phyloP scores from a whole-genome alignment of 495 filamentous ascomycete genomes.

The Tuber borchii region DNA sequence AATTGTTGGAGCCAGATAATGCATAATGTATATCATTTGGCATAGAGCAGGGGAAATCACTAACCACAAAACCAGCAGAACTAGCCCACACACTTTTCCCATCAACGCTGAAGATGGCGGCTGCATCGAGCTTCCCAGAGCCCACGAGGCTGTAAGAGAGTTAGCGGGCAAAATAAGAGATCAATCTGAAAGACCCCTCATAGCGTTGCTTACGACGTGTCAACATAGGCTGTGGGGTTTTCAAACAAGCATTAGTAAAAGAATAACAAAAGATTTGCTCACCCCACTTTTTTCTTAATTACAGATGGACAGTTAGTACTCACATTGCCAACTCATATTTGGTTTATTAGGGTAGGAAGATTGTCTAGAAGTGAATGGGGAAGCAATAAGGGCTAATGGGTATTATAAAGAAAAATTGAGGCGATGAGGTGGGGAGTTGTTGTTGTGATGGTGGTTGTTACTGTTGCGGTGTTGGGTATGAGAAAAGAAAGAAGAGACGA shows the following conservation, averaged over 20 bases:
- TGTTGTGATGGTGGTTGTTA: neutral
- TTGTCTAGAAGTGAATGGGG: neutral
- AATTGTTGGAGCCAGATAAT: neutral
- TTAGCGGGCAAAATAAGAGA: slow-evolving; percentile 9
- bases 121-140: slow-evolving; percentile 76
- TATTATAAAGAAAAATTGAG: slow-evolving; percentile 4
- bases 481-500: slow-evolving; percentile 14
- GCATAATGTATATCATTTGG: neutral
- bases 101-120: slow-evolving; percentile 72
- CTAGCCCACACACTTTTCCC: slow-evolving; percentile 79
- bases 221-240: slow-evolving; percentile 35
- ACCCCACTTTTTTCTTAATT: neutral
- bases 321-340: slow-evolving; percentile 32
- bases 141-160: slow-evolving; percentile 62
- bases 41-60: slow-evolving; percentile 38
- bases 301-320: neutral
- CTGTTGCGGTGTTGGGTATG: slow-evolving; percentile 9
- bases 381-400: neutral
- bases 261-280: neutral
- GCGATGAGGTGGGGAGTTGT: neutral
- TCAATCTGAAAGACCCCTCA: neutral
- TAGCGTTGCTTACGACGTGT: slow-evolving; percentile 9
- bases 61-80: slow-evolving; percentile 64
- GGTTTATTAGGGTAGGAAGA: neutral
- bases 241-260: slow-evolving; percentile 19